Percentiles rank a stretch among this genome's conserved stretches.
phyloP scores from a whole-genome alignment of 108 stramenopile genomes.

The Hondaea fermentalgiana region DNA sequence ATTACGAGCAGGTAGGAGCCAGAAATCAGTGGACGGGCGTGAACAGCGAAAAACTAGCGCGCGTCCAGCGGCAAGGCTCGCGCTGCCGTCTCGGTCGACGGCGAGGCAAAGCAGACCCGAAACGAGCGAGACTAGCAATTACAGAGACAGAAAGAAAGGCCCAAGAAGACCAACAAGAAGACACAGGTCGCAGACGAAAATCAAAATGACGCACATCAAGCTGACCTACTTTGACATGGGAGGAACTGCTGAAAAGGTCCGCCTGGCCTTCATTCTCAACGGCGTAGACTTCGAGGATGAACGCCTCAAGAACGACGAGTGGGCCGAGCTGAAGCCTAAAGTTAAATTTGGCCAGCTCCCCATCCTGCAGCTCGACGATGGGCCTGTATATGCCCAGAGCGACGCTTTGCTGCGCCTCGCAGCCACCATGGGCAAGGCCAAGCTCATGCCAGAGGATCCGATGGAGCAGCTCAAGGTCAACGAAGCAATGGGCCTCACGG shows the following conservation, averaged over 20 bases:
- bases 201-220: constrained; percentile 32
- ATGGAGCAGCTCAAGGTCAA: constrained; percentile 45
- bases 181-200: too few species aligned
- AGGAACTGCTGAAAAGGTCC: constrained; percentile 55
- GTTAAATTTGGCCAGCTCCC: constrained; percentile 60
- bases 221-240: constrained; percentile 64
- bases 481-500: constrained; percentile 47
- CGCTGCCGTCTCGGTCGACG: too few species aligned
- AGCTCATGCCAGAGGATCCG: not conserved
- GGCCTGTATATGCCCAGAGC: constrained; percentile 37
- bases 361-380: constrained; percentile 52
- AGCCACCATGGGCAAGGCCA: constrained; percentile 28
- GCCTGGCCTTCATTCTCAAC: constrained; percentile 45
- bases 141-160: too few species aligned
- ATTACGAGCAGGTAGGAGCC: too few species aligned
- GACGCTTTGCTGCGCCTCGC: constrained; percentile 54
- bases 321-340: constrained; percentile 56
- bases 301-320: constrained; percentile 44
- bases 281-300: constrained; percentile 49
- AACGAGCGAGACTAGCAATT: too few species aligned
- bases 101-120: too few species aligned
- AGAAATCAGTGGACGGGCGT: too few species aligned
- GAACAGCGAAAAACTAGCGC: too few species aligned
- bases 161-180: too few species aligned
- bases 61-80: too few species aligned